Conservation (phyloP, 2,329 filamentous ascomycete species). For the Pseudogymnoascus sp. region DNA sequence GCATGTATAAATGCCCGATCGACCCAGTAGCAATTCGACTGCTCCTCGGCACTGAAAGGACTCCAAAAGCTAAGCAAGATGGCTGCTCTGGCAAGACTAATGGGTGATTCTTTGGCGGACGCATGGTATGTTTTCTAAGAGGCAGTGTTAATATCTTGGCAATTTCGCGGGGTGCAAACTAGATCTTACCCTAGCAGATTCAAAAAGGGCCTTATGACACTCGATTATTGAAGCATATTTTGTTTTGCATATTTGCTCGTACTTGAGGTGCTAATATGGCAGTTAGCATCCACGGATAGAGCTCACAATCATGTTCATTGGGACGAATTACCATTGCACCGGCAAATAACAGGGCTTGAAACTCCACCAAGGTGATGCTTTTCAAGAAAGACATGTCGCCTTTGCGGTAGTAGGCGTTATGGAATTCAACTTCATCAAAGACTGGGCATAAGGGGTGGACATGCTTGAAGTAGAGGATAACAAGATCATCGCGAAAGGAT, state of each 20-base stretch:
- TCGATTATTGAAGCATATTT: constrained; percentile 7
- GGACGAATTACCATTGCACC: constrained; percentile 1
- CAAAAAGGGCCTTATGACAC: constrained; percentile 7
- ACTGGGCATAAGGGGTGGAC: constrained; percentile 8
- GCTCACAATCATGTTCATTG: background rate
- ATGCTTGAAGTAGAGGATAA: constrained; percentile 9
- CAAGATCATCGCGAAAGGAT: constrained; percentile 8
- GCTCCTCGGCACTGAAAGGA: constrained; percentile 9
- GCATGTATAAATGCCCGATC: constrained; percentile 11
- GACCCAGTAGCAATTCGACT: constrained; percentile 11
- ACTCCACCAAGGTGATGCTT: constrained; percentile 4
- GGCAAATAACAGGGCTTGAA: constrained; percentile 9
- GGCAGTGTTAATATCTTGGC: background rate
- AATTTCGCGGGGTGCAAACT: background rate
- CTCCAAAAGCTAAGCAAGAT: constrained; percentile 11
- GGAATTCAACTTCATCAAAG: constrained; percentile 10
- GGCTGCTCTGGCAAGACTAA: constrained; percentile 6
- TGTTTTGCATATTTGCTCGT: constrained; percentile 10
- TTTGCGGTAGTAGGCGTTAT: background rate
- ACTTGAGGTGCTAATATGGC: constrained; percentile 1
- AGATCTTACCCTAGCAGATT: constrained; percentile 7
- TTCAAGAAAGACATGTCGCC: constrained; percentile 9
- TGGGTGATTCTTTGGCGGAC: constrained; percentile 3
- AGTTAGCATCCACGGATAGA: background rate
- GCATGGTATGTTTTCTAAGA: constrained; percentile 10